Evolutionary conservation across 2,329 filamentous ascomycete genomes (phyloP).

Genomic region (Aspergillus ibericus): DNA sequence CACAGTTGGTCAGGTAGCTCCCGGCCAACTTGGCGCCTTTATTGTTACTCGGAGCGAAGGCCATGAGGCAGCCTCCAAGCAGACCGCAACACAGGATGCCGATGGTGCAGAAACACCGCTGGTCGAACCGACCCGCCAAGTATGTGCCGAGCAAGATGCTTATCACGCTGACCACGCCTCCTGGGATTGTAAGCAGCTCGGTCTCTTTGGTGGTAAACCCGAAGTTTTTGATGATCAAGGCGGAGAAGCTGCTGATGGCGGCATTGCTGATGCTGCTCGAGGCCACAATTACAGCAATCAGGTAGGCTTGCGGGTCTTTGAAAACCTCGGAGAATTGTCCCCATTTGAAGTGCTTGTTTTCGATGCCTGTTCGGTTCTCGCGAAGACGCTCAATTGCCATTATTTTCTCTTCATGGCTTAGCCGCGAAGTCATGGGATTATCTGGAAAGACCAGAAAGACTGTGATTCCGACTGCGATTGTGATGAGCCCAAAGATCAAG

Average conservation of each 20-base stretch:
- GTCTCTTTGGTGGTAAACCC: slow-evolving; percentile 46
- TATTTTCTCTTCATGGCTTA: slow-evolving; percentile 40
- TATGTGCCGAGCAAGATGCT: slow-evolving; percentile 39
- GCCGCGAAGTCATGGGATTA: slow-evolving; percentile 41
- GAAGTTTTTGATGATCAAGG: slow-evolving; percentile 43
- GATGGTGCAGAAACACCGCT: slow-evolving; percentile 42
- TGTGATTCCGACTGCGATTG: slow-evolving; percentile 39
- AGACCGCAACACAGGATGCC: slow-evolving; percentile 43
- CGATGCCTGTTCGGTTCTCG: slow-evolving; percentile 52
- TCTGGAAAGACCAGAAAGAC: slow-evolving; percentile 44
- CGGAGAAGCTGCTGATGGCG: slow-evolving; percentile 45
- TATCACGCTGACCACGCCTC: slow-evolving; percentile 43
- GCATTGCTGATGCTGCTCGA: slow-evolving; percentile 44
- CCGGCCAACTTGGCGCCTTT: slow-evolving; percentile 41
- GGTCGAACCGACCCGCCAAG: slow-evolving; percentile 39
- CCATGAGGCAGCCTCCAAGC: slow-evolving; percentile 46
- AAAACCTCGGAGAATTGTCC: slow-evolving; percentile 50
- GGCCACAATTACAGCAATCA: slow-evolving; percentile 38
- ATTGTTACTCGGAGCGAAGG: slow-evolving; percentile 36
- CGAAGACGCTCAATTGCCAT: slow-evolving; percentile 44
- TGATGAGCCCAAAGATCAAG: slow-evolving; percentile 47
- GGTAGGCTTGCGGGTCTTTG: slow-evolving; percentile 46
- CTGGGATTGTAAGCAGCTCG: slow-evolving; percentile 45
- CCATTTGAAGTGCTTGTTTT: slow-evolving; percentile 52
- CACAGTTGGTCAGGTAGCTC: slow-evolving; percentile 44